Base-by-base conservation (phyloP, 2,329 filamentous ascomycete species). In the Ustilaginoidea virens region DNA sequence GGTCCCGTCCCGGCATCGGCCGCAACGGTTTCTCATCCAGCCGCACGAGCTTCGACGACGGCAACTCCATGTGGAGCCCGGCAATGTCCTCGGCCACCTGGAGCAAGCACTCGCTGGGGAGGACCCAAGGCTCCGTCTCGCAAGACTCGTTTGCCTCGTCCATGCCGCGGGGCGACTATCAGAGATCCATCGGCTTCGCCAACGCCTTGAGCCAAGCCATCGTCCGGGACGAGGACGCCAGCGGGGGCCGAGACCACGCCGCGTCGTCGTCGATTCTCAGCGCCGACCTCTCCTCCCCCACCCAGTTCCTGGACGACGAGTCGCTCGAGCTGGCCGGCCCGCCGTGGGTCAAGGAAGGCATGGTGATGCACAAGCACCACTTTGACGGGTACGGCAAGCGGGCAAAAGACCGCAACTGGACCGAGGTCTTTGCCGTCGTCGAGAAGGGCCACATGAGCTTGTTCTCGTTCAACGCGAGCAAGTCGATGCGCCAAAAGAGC, bases 331-430 rank as follows among this genome's bases (percentile, higher is more conserved):
- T 98, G 22, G 74, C 80, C 8, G 90, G 90, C 15, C 82, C 90
- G n/a, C 90, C 90, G 0, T 98, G 90, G 90, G 78, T 92, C 17
- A 98, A 98, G 55, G 90, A 98, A 54, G 90, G 90, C 36, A 82
- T 92, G 42, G 63, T 96, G 13, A 87, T 87, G 41, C 87, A 98
- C 58, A 96, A 96, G 54, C 87, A 94, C 50, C 87, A 96, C 46
- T 66, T 96, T 4, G 87, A 96, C 48, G 74, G 81, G 4, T 66
- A 83, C 20, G 86, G 92, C 40, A 93, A 90, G 58, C 81, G 83
- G 50, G 80, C 86, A 36, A 94, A 87, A 55, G 87, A 96, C 44
- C 71, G 90, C 22, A 87, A 86, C 43, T 98, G 90, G 90, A 76
- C 66, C 33, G 86, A 96, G 46, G 86, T 86, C 32, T 98, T 98